Base-by-base conservation (phyloP, 495 filamentous ascomycete species). In the Endocarpon pusillum region DNA sequence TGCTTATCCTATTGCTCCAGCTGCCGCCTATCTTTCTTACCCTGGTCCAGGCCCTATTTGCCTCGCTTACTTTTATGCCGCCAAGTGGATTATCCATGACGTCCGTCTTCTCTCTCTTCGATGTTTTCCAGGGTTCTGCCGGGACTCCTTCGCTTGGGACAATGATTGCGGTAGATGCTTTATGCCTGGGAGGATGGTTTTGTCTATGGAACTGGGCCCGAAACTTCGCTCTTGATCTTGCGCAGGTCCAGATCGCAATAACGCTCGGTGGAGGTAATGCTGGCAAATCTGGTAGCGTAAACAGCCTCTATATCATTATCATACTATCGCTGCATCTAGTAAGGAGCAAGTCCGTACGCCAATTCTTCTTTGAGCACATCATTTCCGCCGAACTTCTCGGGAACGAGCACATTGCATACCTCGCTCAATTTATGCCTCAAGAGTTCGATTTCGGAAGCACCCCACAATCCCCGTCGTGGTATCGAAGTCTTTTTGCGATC, bases 1-100 rank as follows among this genome's bases (percentile, higher is more conserved):
- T 99, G 51, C 67, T 99, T 51, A 94, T 99, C 54, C 78, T 99
- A 51, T 72, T 99, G 36, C 75, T 99, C 47, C 89, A 94, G 53
- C 72, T 94, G n/a, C 86, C 91, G 18, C 81, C 87, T 17, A 81
- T 84, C 44, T 71, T 92, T 36, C 67, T 96, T 39, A 85, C 84
- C 35, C 62, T 83, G 49, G 81, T 93, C 50, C 91, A 99, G 49
- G 75, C 85, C 47, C 68, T 96, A 41, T 99, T 93, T 62, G 85
- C 91, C 32, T 67, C 81, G 33, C 65, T 96, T 43, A 96, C 89
- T 19, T 94, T 94, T 52, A 84, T 94, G 42, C 80, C 84, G 19
- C 81, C 82, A 4, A 70, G 57, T 39, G 61, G 59, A 37, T 53
- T 51, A 14, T 54, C 58, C 15, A 47, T 61, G 35, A 58, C 60